Percentiles rank a stretch among this genome's conserved stretches.
phyloP scores from a whole-genome alignment of 2,329 filamentous ascomycete species.

The Xylaria multiplex region DNA sequence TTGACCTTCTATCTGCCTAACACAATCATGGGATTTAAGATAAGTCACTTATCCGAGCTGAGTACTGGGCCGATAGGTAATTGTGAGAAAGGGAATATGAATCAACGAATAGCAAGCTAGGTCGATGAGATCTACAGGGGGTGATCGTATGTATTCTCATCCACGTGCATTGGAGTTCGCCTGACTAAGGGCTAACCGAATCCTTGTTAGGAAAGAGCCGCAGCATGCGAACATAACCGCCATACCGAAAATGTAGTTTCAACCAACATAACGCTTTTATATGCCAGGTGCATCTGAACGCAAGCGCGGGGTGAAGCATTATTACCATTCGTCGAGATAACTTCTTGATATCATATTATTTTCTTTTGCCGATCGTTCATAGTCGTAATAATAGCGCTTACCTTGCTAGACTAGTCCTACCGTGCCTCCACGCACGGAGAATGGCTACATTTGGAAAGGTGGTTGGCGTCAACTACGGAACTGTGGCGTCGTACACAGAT shows the following conservation, averaged over 20 bases:
- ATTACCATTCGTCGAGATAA: not conserved
- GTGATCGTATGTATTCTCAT: not conserved
- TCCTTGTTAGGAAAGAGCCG: not conserved
- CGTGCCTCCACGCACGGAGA: not conserved
- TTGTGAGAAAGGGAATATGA: not conserved
- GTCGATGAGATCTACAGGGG: not conserved
- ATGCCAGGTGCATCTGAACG: no score
- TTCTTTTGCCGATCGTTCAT: not conserved
- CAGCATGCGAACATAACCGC: no score
- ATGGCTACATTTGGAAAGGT: not conserved
- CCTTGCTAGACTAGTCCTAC: not conserved
- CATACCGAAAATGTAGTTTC: no score
- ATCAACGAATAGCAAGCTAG: not conserved
- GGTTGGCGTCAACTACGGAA: not conserved
- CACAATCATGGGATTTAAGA: no score
- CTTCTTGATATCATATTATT: not conserved
- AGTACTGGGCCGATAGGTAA: not conserved
- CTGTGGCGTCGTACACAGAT: no score
- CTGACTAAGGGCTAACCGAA: not conserved
- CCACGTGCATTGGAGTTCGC: not conserved
- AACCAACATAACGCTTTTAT: no score
- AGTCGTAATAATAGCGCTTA: not conserved
- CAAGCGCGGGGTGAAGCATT: no score
- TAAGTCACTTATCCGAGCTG: no score
- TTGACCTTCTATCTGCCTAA: no score